These are phyloP conservation scores for Bolboschoenus planiculmis DNA, from an alignment of 176 grass and related monocot genomes.

Conservation along the genomic window DNA sequence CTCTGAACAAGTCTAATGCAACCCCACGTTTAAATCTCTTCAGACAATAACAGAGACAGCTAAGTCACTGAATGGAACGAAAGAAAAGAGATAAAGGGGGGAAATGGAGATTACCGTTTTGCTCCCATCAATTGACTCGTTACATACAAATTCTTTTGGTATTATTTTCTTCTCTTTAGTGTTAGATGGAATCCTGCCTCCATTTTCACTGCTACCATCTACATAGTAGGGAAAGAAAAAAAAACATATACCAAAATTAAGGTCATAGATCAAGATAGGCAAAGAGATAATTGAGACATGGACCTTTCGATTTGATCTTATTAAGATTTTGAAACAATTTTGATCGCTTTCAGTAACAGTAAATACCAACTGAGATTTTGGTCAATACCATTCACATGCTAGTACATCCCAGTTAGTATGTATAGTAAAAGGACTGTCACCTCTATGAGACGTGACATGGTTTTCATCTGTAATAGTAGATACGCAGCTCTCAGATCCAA, in stretches of 20 bases:
- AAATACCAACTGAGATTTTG: not conserved
- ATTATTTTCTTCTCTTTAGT: constrained; percentile 1
- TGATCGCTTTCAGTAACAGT: not conserved
- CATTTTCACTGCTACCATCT: constrained; percentile 20
- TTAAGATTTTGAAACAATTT: not conserved
- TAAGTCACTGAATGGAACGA: not conserved
- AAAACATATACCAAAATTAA: not conserved
- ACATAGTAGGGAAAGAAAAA: not conserved
- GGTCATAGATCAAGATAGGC: not conserved
- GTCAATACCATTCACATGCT: not conserved
- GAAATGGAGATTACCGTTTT: constrained; percentile 31
- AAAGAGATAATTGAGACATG: not conserved
- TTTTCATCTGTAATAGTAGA: constrained; percentile 7
- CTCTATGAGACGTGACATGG: not conserved
- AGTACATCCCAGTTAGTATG: not conserved
- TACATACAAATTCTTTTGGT: constrained; percentile 44
- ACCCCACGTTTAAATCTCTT: not conserved
- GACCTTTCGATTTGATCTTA: not conserved
- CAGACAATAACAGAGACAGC: not conserved
- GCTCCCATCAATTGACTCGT: constrained; percentile 54
- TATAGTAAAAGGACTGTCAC: not conserved
- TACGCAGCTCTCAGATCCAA: not conserved
- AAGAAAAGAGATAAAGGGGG: not conserved
- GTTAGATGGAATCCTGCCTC: not conserved
- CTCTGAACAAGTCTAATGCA: not conserved